Conservation (phyloP, 2,329 filamentous ascomycete species). For the Aspergillus tubingensis region DNA sequence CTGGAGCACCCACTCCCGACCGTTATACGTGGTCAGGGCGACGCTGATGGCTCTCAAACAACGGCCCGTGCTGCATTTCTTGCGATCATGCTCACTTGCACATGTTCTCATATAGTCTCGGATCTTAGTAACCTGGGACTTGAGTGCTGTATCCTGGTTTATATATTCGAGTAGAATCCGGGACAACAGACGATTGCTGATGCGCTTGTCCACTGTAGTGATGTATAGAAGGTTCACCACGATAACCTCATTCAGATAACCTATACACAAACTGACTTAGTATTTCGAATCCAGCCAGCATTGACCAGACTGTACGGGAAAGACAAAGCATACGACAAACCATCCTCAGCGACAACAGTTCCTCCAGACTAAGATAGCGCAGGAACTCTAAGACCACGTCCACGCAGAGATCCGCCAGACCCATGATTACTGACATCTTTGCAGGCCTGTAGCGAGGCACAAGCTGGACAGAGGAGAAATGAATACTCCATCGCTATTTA, state of each 20-base stretch:
- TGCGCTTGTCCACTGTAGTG: too few species aligned
- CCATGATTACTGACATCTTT: background rate
- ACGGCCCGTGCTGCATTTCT: background rate
- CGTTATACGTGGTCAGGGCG: background rate
- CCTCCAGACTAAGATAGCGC: background rate
- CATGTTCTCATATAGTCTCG: background rate
- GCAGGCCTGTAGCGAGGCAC: too few species aligned
- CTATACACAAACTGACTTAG: background rate
- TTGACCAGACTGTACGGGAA: background rate
- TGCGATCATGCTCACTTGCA: background rate
- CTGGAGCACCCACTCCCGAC: background rate
- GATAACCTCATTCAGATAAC: background rate
- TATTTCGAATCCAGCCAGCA: background rate
- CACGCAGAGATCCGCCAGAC: background rate
- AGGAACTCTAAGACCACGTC: background rate
- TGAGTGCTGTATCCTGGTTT: background rate
- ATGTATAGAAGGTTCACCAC: too few species aligned
- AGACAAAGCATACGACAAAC: conserved; percentile 3
- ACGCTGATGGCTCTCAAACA: conserved; percentile 1
- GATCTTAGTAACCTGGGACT: background rate
- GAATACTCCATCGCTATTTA: too few species aligned
- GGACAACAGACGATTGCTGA: too few species aligned
- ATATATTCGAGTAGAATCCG: background rate
- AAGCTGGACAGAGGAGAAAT: too few species aligned
- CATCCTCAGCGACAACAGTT: background rate